Percentiles rank a stretch among this genome's conserved stretches.
These are phyloP conservation scores for Forsythia viridissima DNA, from an alignment of 257 asterid species.

Conservation along the genomic window DNA sequence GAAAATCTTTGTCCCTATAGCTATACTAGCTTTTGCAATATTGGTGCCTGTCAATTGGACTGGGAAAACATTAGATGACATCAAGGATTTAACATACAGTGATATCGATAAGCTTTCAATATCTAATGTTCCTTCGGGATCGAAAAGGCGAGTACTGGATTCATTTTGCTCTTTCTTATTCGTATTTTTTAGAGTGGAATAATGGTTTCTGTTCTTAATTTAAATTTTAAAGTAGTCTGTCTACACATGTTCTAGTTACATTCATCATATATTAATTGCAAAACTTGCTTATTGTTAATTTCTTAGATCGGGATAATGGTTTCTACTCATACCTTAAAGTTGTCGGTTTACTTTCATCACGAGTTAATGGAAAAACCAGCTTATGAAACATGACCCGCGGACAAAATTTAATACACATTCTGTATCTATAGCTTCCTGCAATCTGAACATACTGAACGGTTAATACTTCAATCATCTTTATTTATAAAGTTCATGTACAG, in stretches of 20 bases:
- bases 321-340: neutral
- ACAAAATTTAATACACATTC: neutral
- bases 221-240: neutral
- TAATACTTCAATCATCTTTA: neutral
- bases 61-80: slow-evolving; percentile 51
- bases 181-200: slow-evolving; percentile 10
- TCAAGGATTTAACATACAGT: slow-evolving; percentile 66
- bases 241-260: neutral
- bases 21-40: slow-evolving; percentile 65
- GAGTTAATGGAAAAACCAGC: neutral
- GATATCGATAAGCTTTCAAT: slow-evolving; percentile 85
- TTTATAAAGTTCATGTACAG: neutral
- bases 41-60: slow-evolving; percentile 71
- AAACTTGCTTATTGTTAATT: neutral
- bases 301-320: neutral
- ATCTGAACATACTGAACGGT: neutral
- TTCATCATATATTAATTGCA: neutral
- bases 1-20: slow-evolving; percentile 79
- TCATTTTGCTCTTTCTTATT: slow-evolving; percentile 15
- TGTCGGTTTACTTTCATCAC: neutral
- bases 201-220: neutral
- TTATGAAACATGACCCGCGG: neutral
- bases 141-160: slow-evolving; percentile 55
- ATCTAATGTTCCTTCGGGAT: slow-evolving; percentile 79
- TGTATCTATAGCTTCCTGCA: neutral